Conservation (phyloP, 352 stramenopile species). For the Pythium rishiriense region DNA sequence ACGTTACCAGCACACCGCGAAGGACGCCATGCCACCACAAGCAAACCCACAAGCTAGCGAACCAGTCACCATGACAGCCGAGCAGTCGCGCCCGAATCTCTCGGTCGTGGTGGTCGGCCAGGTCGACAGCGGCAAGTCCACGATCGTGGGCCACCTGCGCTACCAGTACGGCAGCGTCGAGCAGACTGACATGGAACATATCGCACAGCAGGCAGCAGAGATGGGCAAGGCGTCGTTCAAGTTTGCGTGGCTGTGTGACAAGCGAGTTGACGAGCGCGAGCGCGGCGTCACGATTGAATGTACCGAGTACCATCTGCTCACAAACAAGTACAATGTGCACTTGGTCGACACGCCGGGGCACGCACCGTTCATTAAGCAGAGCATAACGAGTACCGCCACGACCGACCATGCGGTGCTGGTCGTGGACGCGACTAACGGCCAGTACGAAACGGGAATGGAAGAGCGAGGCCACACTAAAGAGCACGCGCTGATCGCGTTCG, state of each 20-base stretch:
- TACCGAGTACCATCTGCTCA: background rate
- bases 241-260: constrained; percentile 98
- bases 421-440: constrained; percentile 88
- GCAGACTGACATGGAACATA: constrained; percentile 97
- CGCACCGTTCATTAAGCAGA: constrained; percentile 99
- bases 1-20: too few species aligned
- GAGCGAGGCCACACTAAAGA: constrained; percentile 94
- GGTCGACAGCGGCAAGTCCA: constrained; percentile 98
- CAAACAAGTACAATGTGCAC: background rate
- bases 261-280: constrained; percentile 96
- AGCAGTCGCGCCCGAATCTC: constrained; percentile 29
- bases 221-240: constrained; percentile 98
- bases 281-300: constrained; percentile 83
- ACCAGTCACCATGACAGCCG: background rate
- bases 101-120: constrained; percentile 94
- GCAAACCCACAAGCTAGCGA: too few species aligned
- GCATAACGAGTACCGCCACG: constrained; percentile 97
- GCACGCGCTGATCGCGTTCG: constrained; percentile 96
- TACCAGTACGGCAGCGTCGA: constrained; percentile 98
- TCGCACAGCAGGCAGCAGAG: constrained; percentile 94
- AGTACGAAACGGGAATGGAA: constrained; percentile 94
- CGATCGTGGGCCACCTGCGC: constrained; percentile 96
- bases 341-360: constrained; percentile 92
- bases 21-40: too few species aligned
- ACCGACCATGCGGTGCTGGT: constrained; percentile 96